Evolutionary conservation across 352 stramenopile species (phyloP).

Genomic region (Halophytophthora batemanensis): DNA sequence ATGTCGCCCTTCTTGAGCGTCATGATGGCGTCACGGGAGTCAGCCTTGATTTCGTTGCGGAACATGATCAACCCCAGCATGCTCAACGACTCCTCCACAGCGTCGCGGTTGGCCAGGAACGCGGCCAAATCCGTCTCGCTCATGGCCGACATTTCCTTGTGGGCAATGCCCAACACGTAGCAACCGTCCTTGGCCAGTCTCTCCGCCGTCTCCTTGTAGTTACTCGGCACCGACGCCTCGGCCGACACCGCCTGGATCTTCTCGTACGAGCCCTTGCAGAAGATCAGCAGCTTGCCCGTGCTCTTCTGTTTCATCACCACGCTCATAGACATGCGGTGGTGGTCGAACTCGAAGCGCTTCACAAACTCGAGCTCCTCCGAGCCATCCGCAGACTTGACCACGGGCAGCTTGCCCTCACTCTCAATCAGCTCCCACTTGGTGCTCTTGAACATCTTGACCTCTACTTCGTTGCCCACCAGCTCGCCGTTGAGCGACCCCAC

Average conservation of each 20-base stretch:
- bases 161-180: slow-evolving; percentile 87
- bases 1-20: slow-evolving; percentile 58
- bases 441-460: slow-evolving; percentile 85
- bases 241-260: slow-evolving; percentile 67
- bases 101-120: slow-evolving; percentile 58
- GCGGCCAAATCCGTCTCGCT: slow-evolving; percentile 30
- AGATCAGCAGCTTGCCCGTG: slow-evolving; percentile 63
- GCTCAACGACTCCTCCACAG: slow-evolving; percentile 68
- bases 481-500: slow-evolving; percentile 62
- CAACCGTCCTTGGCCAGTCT: slow-evolving; percentile 73
- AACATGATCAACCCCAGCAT: slow-evolving; percentile 88
- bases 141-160: slow-evolving; percentile 48
- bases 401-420: slow-evolving; percentile 34
- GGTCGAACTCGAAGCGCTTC: slow-evolving; percentile 92
- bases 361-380: slow-evolving; percentile 64
- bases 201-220: slow-evolving; percentile 65
- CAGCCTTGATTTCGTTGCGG: slow-evolving; percentile 86
- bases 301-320: slow-evolving; percentile 75
- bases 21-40: slow-evolving; percentile 74
- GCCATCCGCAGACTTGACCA: slow-evolving; percentile 43
- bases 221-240: slow-evolving; percentile 46
- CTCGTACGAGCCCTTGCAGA: slow-evolving; percentile 90
- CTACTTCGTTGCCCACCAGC: slow-evolving; percentile 87
- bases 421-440: slow-evolving; percentile 69
- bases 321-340: slow-evolving; percentile 89